Base-by-base conservation (phyloP, 805 yeast species). In the Yamadazyma tumulicola region DNA sequence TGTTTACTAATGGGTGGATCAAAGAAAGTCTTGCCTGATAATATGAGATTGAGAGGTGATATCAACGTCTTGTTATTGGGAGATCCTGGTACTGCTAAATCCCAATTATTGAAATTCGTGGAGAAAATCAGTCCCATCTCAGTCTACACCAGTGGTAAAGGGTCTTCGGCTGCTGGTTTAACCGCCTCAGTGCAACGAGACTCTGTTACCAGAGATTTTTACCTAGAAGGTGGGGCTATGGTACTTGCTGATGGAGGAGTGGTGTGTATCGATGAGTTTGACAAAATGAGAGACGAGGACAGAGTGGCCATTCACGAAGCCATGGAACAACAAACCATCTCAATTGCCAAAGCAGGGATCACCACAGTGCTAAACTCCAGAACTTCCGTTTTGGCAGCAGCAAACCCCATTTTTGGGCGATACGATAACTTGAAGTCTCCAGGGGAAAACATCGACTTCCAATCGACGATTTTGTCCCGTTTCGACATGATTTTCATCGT, bases 161-260 rank as follows among this genome's bases (percentile, higher is more conserved):
- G 99, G 52, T 91, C 98, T 0, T 91, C 97, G 8, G 99, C 99
- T 2, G 99, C 97, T 2, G 99, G 99, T 79, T 74, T 93, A 61
- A 93, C 99, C 2, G 98, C 98, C 0, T 83, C 95, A 12, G 97
- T 93, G 13, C 98, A 91, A 64, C 75, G 96, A 57, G 97, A 93
- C 57, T 72, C 86, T 1, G 68, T 71, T 16, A 85, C 96, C 0
- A 69, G 96, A 44, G 98, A 93, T 49, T 93, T 91, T 58, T 91
- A 85, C 57, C 68, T 93, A 35, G 99, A 93, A 73, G 98, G 99
- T 41, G 99, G 99, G 62, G 99, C 99, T 6, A 89, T 93, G 97
- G 98, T 93, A n/a, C 69, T 93, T 32, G 98, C 99, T 0, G 98
- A 93, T 64, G 97, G 97, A 25, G 99, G 99, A 46, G 97, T 93